Evolutionary conservation across 805 yeast species (phyloP).

Genomic region (Pichia nakasei): DNA sequence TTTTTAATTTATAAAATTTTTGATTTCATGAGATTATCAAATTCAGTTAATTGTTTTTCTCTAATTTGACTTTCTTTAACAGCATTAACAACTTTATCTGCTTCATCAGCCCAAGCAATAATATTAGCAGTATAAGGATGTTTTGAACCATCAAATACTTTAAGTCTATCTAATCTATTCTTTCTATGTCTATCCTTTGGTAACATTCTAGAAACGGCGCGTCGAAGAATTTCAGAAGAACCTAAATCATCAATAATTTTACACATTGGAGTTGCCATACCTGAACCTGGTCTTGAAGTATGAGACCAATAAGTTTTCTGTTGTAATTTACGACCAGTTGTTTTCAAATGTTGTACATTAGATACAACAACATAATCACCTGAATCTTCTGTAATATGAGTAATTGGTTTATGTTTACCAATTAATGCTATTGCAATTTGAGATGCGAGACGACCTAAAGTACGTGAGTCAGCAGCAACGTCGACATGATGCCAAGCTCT

Average conservation of each 20-base stretch:
- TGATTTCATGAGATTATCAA: constrained; percentile 19
- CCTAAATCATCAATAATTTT: constrained; percentile 72
- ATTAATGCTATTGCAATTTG: constrained; percentile 78
- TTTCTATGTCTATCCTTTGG: constrained; percentile 85
- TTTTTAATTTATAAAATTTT: constrained; percentile 11
- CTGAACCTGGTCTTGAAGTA: constrained; percentile 81
- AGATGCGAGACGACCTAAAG: constrained; percentile 88
- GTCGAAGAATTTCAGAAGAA: constrained; percentile 70
- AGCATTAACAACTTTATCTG: constrained; percentile 40
- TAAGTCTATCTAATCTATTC: constrained; percentile 71
- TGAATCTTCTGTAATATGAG: constrained; percentile 67
- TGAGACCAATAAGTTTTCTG: constrained; percentile 86
- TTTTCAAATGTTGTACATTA: constrained; percentile 70
- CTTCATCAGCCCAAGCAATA: constrained; percentile 78
- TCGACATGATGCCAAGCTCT: constrained; percentile 96
- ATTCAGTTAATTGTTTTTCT: constrained; percentile 19
- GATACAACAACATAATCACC: constrained; percentile 98
- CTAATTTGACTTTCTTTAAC: constrained; percentile 29
- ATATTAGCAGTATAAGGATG: constrained; percentile 81
- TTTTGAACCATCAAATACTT: constrained; percentile 79
- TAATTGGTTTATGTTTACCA: constrained; percentile 97
- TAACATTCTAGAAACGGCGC: constrained; percentile 93
- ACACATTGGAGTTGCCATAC: constrained; percentile 76
- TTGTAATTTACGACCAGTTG: constrained; percentile 78
- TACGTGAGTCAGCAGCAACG: constrained; percentile 71